Percentiles rank a stretch among this genome's conserved stretches.
These are phyloP conservation scores for Yarrowia bubula DNA, from an alignment of 805 yeast species.

Conservation along the genomic window DNA sequence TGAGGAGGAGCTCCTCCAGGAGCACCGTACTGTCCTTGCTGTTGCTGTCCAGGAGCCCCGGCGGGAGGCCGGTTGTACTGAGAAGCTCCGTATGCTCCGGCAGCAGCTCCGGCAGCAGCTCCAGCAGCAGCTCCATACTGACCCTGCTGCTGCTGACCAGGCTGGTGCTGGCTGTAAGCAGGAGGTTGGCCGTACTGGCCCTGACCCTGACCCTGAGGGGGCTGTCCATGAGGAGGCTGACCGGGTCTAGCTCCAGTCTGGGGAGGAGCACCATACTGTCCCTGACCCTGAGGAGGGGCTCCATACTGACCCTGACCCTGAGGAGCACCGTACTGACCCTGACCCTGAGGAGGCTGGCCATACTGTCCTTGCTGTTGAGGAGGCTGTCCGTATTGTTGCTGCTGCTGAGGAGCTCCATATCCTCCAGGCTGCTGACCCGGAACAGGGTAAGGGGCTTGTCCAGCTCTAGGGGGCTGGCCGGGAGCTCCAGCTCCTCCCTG, in stretches of 20 bases:
- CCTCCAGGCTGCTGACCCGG: not conserved
- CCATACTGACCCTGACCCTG: not conserved
- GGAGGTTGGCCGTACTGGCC: conserved; percentile 23
- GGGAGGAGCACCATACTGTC: not conserved
- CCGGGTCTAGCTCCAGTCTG: conserved; percentile 20
- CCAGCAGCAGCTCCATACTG: conserved; percentile 1
- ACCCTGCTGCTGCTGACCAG: conserved; percentile 14
- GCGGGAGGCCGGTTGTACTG: conserved; percentile 25
- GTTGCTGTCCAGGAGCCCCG: conserved; percentile 26
- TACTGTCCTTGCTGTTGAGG: not conserved
- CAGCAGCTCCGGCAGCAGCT: conserved; percentile 18
- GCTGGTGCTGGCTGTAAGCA: not conserved
- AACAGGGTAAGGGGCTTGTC: not conserved
- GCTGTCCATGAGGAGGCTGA: conserved; percentile 28
- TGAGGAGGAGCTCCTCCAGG: conserved; percentile 26
- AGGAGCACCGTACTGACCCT: not conserved
- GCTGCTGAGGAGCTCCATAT: not conserved
- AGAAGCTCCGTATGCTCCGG: conserved; percentile 19
- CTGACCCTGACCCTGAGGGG: conserved; percentile 7
- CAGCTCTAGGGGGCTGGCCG: conserved; percentile 25
- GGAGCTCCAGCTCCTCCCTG: conserved; percentile 21
- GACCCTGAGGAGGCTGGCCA: not conserved
- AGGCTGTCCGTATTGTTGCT: not conserved
- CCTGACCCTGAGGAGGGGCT: not conserved
- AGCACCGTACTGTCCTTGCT: conserved; percentile 28